phyloP scores from a whole-genome alignment of 2,329 filamentous ascomycete species.

The Colletotrichum sp. region DNA sequence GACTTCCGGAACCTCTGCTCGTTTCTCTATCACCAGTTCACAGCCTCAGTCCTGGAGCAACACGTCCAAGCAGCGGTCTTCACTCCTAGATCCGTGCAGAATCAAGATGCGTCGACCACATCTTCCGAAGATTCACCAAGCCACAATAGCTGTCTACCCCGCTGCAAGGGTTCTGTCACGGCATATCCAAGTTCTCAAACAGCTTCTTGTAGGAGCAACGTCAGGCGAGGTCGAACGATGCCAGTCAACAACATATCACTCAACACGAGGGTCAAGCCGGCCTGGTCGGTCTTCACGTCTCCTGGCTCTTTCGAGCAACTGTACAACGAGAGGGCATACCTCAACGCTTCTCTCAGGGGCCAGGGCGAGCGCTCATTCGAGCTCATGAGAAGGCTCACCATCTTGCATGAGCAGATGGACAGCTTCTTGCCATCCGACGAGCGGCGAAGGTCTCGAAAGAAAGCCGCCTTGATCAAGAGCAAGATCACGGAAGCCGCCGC shows the following conservation, averaged over 20 bases:
- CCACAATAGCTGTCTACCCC: not conserved
- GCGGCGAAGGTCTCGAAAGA: slow-evolving; percentile 40
- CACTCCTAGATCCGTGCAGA: not conserved
- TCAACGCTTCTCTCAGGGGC: slow-evolving; percentile 43
- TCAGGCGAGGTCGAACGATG: not conserved
- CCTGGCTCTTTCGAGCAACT: slow-evolving; percentile 47
- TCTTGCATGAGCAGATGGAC: slow-evolving; percentile 36
- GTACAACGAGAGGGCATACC: slow-evolving; percentile 51
- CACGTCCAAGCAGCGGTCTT: slow-evolving; percentile 1
- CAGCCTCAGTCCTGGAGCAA: not conserved
- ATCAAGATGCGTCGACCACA: not conserved
- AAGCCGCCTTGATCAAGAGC: slow-evolving; percentile 43
- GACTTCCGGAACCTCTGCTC: not conserved
- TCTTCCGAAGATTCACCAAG: not conserved
- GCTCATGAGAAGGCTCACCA: slow-evolving; percentile 43
- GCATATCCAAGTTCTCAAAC: not conserved
- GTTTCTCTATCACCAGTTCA: not conserved
- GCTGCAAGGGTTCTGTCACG: not conserved
- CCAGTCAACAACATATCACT: not conserved
- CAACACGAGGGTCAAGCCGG: not conserved
- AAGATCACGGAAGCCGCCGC: slow-evolving; percentile 48
- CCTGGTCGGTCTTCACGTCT: slow-evolving; percentile 31
- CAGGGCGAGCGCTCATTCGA: slow-evolving; percentile 41
- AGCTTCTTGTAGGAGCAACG: not conserved
- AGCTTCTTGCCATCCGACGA: slow-evolving; percentile 20